Base-by-base conservation (phyloP, 2,329 filamentous ascomycete genomes). In the Pestalotiopsis sp. region DNA sequence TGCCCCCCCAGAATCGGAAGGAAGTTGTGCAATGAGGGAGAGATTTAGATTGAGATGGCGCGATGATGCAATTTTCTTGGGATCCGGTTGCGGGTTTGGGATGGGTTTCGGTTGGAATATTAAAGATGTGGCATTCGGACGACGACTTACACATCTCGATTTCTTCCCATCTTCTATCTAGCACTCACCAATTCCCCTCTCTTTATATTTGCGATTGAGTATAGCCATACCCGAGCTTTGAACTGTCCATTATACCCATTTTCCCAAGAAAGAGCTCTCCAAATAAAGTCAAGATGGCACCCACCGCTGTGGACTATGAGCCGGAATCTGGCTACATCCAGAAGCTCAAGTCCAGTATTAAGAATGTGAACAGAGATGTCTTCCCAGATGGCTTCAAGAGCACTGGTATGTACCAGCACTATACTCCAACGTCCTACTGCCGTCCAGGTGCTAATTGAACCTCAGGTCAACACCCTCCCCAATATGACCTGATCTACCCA, bases 381-480 rank as follows among this genome's bases (percentile, higher is more conserved):
- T 67, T 67, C 13, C 66, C 66, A 27, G 66, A 67, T 67, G 66
- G 66, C 39, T 63, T 62, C 41, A 67, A 67, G 45, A 67, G 58
- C 17, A 52, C 66, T 62, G 66, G 66, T 67, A 63, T 2, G 64
- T 38, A 20, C 7, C 6, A 41, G 3, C 17, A n/a, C 4, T 39
- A 20, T 7, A 17, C 9, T 2, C 31, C 36, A 1, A 4, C 11
- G 27, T n/a, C 52, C 13, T n/a, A 56, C 27, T n/a, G 14, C 38
- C 13, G 20, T 5, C 14, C 62, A 52, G 23, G 36, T 36, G 23
- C 31, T 41, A 36, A 66, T 38, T 25, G 38, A 52, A 4, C 7
- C 7, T n/a, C 87, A 58, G 91, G 91, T 31, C 91, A 93, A 77
- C 89, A 91, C 68, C 84, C 86, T n/a, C 91, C 91, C 4, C 78